Evolutionary conservation across 179 eudicot genomes (phyloP).

Genomic region (Patellifolia procumbens): DNA sequence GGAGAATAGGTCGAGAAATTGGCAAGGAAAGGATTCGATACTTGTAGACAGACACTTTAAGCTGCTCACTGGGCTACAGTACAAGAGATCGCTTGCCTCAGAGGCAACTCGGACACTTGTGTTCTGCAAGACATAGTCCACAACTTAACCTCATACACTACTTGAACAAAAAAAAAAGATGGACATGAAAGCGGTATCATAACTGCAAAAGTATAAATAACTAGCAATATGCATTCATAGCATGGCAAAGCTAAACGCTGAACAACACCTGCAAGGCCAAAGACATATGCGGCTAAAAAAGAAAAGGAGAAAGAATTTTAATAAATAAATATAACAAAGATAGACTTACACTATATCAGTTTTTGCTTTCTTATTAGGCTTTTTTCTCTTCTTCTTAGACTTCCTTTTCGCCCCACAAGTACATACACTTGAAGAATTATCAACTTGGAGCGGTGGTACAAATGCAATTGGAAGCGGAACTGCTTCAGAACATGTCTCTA

Average conservation of each 20-base stretch:
- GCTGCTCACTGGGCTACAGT: slow-evolving; percentile 13
- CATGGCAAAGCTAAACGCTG: too few species aligned
- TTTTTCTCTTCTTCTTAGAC: slow-evolving; percentile 36
- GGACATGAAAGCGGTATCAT: too few species aligned
- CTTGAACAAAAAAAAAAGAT: too few species aligned
- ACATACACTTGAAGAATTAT: slow-evolving; percentile 13
- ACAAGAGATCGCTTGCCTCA: slow-evolving; percentile 14
- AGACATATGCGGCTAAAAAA: too few species aligned
- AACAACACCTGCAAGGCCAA: too few species aligned
- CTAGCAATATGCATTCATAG: too few species aligned
- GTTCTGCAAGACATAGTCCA: slow-evolving; percentile 12
- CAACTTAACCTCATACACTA: background rate
- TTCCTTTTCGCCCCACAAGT: slow-evolving; percentile 30
- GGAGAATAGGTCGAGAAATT: background rate
- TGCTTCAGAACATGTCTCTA: slow-evolving; percentile 14
- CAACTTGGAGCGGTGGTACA: slow-evolving; percentile 30
- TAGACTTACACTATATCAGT: slow-evolving; percentile 28
- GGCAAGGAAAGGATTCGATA: background rate
- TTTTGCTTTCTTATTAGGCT: slow-evolving; percentile 37
- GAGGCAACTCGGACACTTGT: slow-evolving; percentile 16
- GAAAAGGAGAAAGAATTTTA: too few species aligned
- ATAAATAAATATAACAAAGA: too few species aligned
- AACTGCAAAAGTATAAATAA: too few species aligned
- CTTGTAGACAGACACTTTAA: too few species aligned
- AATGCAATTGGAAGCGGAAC: slow-evolving; percentile 27